phyloP scores from a whole-genome alignment of 192 early-diverging fungal species.

The Coemansia sp. region DNA sequence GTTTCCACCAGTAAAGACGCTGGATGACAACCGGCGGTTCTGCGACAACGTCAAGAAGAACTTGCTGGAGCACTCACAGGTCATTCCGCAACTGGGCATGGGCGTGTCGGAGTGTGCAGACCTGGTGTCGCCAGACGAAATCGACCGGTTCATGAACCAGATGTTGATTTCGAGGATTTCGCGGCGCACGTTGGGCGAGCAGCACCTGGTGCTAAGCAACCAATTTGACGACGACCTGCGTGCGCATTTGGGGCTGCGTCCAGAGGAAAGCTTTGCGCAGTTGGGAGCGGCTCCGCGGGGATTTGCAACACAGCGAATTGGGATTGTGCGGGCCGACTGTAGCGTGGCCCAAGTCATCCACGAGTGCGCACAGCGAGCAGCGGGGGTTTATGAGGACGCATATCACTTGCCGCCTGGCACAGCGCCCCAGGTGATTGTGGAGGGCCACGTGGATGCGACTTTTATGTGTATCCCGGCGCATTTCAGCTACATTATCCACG shows the following conservation, averaged over 20 bases:
- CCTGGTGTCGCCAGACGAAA: slow-evolving; percentile 61
- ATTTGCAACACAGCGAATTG: slow-evolving; percentile 53
- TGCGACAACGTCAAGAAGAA: slow-evolving; percentile 72
- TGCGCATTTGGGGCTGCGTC: slow-evolving; percentile 14
- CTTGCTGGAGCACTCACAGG: slow-evolving; percentile 76
- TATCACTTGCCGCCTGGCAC: slow-evolving; percentile 45
- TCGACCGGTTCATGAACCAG: slow-evolving; percentile 85
- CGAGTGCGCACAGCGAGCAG: slow-evolving; percentile 38
- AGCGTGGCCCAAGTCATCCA: slow-evolving; percentile 54
- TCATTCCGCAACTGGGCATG: slow-evolving; percentile 84
- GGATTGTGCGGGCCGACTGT: slow-evolving; percentile 45
- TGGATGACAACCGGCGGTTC: slow-evolving; percentile 79
- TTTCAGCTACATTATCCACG: slow-evolving; percentile 90
- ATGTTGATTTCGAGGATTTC: slow-evolving; percentile 89
- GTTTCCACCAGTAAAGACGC: slow-evolving; percentile 66
- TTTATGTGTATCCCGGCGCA: slow-evolving; percentile 96
- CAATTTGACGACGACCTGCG: slow-evolving; percentile 54
- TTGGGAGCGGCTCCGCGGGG: slow-evolving; percentile 49
- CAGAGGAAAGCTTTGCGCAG: slow-evolving; percentile 40
- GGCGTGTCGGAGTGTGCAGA: slow-evolving; percentile 79
- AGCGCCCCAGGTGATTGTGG: slow-evolving; percentile 71
- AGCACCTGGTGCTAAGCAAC: slow-evolving; percentile 81
- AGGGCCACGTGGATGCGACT: slow-evolving; percentile 67
- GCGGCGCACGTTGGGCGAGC: slow-evolving; percentile 85
- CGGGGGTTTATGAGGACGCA: slow-evolving; percentile 44